phyloP scores from a whole-genome alignment of 169 alveolate species.

The Plasmodium fragile region DNA sequence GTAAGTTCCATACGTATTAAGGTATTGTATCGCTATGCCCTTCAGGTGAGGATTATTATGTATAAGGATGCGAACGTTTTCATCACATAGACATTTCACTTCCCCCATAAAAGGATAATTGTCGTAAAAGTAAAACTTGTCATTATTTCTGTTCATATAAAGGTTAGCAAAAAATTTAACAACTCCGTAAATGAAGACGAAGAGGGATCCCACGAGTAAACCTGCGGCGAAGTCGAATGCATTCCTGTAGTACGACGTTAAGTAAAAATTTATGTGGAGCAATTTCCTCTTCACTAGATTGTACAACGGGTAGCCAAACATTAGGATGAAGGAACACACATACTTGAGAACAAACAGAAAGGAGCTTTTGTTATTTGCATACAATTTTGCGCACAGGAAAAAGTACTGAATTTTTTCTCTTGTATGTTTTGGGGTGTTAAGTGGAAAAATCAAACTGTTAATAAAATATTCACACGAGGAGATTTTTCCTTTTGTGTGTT shows the following conservation, averaged over 20 bases:
- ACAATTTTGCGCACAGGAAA: slow-evolving; percentile 55
- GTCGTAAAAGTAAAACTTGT: slow-evolving; percentile 26
- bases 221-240: slow-evolving; percentile 53
- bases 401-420: slow-evolving; percentile 31
- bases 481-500: background rate
- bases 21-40: slow-evolving; percentile 4
- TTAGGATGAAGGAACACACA: slow-evolving; percentile 7
- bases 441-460: slow-evolving; percentile 17
- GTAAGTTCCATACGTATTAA: slow-evolving; percentile 34
- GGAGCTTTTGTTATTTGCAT: background rate
- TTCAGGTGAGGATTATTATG: slow-evolving; percentile 44
- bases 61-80: slow-evolving; percentile 1
- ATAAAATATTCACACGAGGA: slow-evolving; percentile 24
- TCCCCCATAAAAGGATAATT: slow-evolving; percentile 49
- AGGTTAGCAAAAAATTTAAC: background rate
- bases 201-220: slow-evolving; percentile 8
- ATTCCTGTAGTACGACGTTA: slow-evolving; percentile 39
- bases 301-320: slow-evolving; percentile 52
- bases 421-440: slow-evolving; percentile 48
- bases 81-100: slow-evolving; percentile 48
- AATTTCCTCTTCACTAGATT: slow-evolving; percentile 46
- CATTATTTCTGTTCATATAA: slow-evolving; percentile 22
- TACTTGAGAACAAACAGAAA: slow-evolving; percentile 27
- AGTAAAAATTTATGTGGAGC: slow-evolving; percentile 11
- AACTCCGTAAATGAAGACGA: slow-evolving; percentile 53